Evolutionary conservation across 306 rosid species (phyloP).

Genomic region (Cicer judaicum): DNA sequence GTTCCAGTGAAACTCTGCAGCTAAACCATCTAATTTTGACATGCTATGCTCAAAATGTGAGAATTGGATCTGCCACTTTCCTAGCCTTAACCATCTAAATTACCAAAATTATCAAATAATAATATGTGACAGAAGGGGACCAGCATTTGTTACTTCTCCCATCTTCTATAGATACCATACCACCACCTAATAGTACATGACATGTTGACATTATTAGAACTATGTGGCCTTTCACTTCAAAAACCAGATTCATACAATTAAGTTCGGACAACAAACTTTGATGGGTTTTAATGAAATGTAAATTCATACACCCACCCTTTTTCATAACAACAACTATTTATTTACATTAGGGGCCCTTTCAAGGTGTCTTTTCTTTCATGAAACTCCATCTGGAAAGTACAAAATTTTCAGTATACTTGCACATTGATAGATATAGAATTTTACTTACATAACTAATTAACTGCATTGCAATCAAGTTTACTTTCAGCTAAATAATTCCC

Average conservation of each 20-base stretch:
- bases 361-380: conserved; percentile 38
- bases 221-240: conserved; percentile 22
- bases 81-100: conserved; percentile 20
- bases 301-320: conserved; percentile 31
- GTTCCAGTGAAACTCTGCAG: conserved; percentile 25
- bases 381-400: conserved; percentile 49
- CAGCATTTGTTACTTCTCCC: conserved; percentile 32
- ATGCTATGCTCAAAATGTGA: conserved; percentile 39
- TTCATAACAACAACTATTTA: conserved; percentile 18
- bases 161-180: conserved; percentile 22
- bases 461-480: conserved; percentile 20
- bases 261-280: conserved; percentile 49
- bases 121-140: conserved; percentile 37
- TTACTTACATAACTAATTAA: background rate
- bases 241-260: conserved; percentile 43
- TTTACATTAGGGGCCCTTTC: conserved; percentile 33
- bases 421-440: conserved; percentile 28
- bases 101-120: conserved; percentile 38
- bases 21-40: conserved; percentile 37
- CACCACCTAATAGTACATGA: conserved; percentile 26
- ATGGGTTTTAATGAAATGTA: conserved; percentile 49
- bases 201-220: conserved; percentile 39
- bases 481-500: conserved; percentile 6
- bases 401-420: conserved; percentile 33
- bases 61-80: conserved; percentile 28